A percentile compares a stretch with the other conserved stretches of the same genome.
Evolutionary conservation across 768 basidiomycete species (phyloP).

Genomic region (Lentinus tigrinus): DNA sequence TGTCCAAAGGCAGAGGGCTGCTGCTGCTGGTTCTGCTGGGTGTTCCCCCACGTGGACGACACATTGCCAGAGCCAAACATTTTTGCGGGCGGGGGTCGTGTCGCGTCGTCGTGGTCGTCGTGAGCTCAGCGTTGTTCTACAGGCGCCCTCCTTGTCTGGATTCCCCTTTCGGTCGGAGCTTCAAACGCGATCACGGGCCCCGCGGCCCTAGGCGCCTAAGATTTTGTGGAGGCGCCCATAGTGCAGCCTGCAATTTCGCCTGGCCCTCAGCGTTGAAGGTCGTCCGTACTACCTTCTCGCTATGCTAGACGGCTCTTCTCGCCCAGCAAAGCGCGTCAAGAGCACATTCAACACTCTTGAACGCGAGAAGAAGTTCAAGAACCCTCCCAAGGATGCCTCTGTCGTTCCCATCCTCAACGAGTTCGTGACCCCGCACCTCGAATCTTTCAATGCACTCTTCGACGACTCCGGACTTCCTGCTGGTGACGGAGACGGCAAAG

Average conservation of each 20-base stretch:
- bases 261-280: neutral
- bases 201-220: conserved; percentile 5
- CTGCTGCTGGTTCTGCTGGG: conserved; percentile 65
- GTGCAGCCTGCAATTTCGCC: neutral
- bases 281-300: neutral
- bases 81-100: conserved; percentile 16
- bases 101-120: conserved; percentile 16
- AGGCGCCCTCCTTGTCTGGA: conserved; percentile 2
- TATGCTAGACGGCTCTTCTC: conserved; percentile 53
- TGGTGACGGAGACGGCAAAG: conserved; percentile 75
- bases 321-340: conserved; percentile 34
- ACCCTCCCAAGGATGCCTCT: conserved; percentile 67
- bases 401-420: conserved; percentile 84
- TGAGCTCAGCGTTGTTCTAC: conserved; percentile 7
- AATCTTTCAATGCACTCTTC: conserved; percentile 95
- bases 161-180: conserved; percentile 17
- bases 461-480: conserved; percentile 83
- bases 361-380: conserved; percentile 75
- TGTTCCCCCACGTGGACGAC: conserved; percentile 69
- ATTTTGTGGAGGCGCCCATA: conserved; percentile 14
- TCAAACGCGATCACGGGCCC: neutral
- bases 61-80: conserved; percentile 61
- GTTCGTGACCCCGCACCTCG: conserved; percentile 90
- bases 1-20: conserved; percentile 66
- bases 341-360: conserved; percentile 78